Conservation (phyloP, 148 eudicot species). For the Amaranthus palmeri region DNA sequence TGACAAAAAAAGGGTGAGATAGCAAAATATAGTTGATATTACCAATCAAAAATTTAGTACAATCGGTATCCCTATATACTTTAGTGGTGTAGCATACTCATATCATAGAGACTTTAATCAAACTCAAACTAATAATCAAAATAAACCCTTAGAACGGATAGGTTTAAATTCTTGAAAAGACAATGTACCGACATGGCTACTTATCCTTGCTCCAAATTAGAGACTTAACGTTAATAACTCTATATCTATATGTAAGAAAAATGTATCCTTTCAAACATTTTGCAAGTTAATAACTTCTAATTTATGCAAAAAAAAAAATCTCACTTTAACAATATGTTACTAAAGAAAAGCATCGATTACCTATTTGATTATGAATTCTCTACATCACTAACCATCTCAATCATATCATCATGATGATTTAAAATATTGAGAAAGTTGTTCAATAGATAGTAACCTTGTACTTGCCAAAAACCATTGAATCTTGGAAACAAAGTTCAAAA, state of each 20-base stretch:
- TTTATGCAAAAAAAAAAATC: not conserved
- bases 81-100: no score
- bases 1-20: slow-evolving; percentile 6
- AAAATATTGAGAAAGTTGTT: not conserved
- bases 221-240: no score
- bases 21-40: slow-evolving; percentile 6
- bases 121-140: no score
- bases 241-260: no score
- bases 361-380: not conserved
- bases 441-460: not conserved
- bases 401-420: not conserved
- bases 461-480: slow-evolving; percentile 2
- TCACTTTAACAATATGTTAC: no score
- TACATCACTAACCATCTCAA: not conserved
- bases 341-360: no score
- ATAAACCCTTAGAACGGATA: no score
- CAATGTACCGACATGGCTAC: no score
- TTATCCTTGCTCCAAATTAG: no score
- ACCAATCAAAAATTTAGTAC: not conserved
- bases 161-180: no score
- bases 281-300: not conserved
- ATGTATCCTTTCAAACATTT: not conserved
- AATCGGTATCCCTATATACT: not conserved
- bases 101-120: no score
- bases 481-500: not conserved